Conservation (phyloP, 2,329 filamentous ascomycete genomes). For the Leptographium flavum region DNA sequence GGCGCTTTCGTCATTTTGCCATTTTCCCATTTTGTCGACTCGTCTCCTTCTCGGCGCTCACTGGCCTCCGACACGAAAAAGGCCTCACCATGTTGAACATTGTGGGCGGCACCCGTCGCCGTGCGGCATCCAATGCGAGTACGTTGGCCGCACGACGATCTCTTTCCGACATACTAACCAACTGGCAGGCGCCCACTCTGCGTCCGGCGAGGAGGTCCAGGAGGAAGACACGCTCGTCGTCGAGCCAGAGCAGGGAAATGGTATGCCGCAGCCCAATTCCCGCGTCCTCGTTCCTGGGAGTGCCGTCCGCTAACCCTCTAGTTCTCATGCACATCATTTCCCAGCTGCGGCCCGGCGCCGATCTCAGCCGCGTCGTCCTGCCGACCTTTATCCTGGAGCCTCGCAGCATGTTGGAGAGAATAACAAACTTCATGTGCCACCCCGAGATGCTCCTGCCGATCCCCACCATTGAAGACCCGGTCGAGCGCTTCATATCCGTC, state of each 20-base stretch:
- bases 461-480: conserved; percentile 73
- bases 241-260: conserved; percentile 87
- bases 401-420: conserved; percentile 93
- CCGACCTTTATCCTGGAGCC: conserved; percentile 98
- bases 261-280: conserved; percentile 29
- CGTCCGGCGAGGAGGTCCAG: conserved; percentile 41
- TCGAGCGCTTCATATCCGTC: conserved; percentile 81
- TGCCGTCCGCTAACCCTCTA: conserved; percentile 20
- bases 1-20: too few relatives aligned
- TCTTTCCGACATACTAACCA: background rate
- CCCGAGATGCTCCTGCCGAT: conserved; percentile 89
- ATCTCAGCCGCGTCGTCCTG: conserved; percentile 84
- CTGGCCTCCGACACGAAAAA: background rate
- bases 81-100: conserved; percentile 7
- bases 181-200: conserved; percentile 14
- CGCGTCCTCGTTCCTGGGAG: too few relatives aligned
- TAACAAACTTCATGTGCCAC: conserved; percentile 99
- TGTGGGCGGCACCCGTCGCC: conserved; percentile 13
- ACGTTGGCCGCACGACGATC: conserved; percentile 13
- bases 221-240: conserved; percentile 70
- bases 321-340: conserved; percentile 96
- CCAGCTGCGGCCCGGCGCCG: conserved; percentile 86
- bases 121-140: conserved; percentile 22
- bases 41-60: background rate
- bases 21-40: background rate